Base-by-base conservation (phyloP, 1,139 yeast genomes). In the Hansenula lynferdii region DNA sequence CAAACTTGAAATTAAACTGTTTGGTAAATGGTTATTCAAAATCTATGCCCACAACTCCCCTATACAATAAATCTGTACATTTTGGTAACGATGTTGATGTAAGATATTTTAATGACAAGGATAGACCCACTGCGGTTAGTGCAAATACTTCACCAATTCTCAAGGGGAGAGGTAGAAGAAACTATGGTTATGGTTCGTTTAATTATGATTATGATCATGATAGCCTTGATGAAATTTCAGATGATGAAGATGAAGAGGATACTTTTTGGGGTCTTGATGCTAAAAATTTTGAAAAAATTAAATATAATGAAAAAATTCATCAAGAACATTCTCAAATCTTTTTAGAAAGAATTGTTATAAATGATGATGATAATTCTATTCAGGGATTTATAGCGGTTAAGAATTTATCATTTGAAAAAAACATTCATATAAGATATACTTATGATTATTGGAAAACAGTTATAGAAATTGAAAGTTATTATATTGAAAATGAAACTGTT, bases 1-100 rank as follows among this genome's bases (percentile, higher is more conserved):
- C 90, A 5, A 80, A 86, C 19, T 67, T 86, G 39, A 84, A 81
- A 54, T 57, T 67, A 40, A 73, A 65, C 42, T 62, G 63, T 31
- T 61, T 76, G 31, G 62, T 64, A 31, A 26, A 34, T 12, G 59
- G 60, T 18, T 64, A 85, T 40, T 70, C 78, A 25, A 70, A 71
- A 48, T 80, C 89, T 11, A 70, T 85, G 65, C 96, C 96, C 3
- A 66, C 83, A 1, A 81, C 94, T 5, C 85, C 85, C 1, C 75
- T 84, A 16, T 69, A 71, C 45, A 36, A 36, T n/a, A 86, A 86
- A 54, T 79, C 72, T 48, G 96, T 86, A 20, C 92, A 86, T 59
- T 86, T 86, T 61, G 94, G 90, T 31, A 66, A 70, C 19, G 72
- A 74, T 31, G 80, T 70, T 47, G 87, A 84, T 50, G 77, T 85